Evolutionary conservation across 2,329 filamentous ascomycete species (phyloP), one percentile per base, ranked within the genome.

Genomic region (Cordyceps javanica): DNA sequence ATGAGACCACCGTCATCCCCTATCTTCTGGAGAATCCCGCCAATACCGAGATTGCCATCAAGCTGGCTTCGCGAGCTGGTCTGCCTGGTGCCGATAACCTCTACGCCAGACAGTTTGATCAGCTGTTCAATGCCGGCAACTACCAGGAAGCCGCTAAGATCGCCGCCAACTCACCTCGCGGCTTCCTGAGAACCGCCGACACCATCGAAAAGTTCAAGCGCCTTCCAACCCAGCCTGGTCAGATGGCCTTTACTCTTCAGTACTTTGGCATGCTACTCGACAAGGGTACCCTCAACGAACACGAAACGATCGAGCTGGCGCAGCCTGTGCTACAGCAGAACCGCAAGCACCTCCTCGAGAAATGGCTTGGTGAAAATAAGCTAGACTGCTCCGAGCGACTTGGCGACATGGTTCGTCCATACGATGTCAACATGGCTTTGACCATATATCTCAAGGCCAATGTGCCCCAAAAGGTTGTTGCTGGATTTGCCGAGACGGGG

Each of bases 261-360:
- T 99, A 99, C 75, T 99, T 99, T 65, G 94, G 94, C 61, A 91
- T 97, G 83, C 81, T 99, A 44, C 82, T 99, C 34, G 95, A 99
- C 72, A 97, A 99, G 82, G 93, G 94, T 59, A 83, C 84, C 28
- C 79, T 99, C 46, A 99, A 99, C 76, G 86, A 88, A 70, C 89
- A 96, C 63, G 94, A 99, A 75, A 96, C 92, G 48, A 78, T 99
- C 39, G 94, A 99, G 77, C 81, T 99, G 61, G 92, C 94, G 10
- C 86, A 91, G 64, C 94, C 94, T 21, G 94, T 99, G 21, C 82
- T 99, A 59, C 86, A 89, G 58, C 94, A 99, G 74, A 94, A 92
- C 72, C 86, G 94, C 63, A 97, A 97, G 77, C 91, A 97, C 69
- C 78, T 99, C 26, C 82, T 99, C 28, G 94, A 97, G 76, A 99